These are phyloP conservation scores for Hondaea fermentalgiana DNA, from an alignment of 108 stramenopile species.

Conservation along the genomic window DNA sequence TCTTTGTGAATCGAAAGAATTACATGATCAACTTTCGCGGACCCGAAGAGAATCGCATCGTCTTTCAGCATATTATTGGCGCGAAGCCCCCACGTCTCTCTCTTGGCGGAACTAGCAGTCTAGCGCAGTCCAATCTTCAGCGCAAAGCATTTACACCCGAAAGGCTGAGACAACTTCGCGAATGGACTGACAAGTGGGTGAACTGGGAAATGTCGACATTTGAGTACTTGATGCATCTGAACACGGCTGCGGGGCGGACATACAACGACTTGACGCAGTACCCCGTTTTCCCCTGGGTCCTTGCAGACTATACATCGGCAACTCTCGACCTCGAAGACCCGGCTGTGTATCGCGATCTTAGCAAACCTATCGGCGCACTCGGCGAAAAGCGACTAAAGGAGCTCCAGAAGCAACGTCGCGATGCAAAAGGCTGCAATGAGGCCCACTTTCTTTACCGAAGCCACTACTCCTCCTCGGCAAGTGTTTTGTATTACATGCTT, in stretches of 20 bases:
- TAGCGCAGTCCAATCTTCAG: not conserved
- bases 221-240: conserved; percentile 83
- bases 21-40: conserved; percentile 7
- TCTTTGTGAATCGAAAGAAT: not conserved
- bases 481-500: conserved; percentile 70
- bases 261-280: conserved; percentile 91
- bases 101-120: not conserved
- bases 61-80: not conserved
- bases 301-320: conserved; percentile 64
- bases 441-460: conserved; percentile 71
- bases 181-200: conserved; percentile 29
- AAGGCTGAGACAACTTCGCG: not conserved
- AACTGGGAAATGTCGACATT: conserved; percentile 64
- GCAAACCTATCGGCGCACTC: conserved; percentile 49
- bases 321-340: conserved; percentile 59
- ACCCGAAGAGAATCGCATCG: not conserved
- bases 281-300: conserved; percentile 96
- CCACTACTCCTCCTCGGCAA: conserved; percentile 88
- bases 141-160: not conserved
- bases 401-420: conserved; percentile 21
- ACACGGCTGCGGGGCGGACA: conserved; percentile 82
- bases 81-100: not conserved
- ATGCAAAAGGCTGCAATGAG: conserved; percentile 27
- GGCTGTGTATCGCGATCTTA: conserved; percentile 40
- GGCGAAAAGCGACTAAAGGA: conserved; percentile 16